phyloP scores from a whole-genome alignment of 768 basidiomycete genomes.

The Lentinula boryana region DNA sequence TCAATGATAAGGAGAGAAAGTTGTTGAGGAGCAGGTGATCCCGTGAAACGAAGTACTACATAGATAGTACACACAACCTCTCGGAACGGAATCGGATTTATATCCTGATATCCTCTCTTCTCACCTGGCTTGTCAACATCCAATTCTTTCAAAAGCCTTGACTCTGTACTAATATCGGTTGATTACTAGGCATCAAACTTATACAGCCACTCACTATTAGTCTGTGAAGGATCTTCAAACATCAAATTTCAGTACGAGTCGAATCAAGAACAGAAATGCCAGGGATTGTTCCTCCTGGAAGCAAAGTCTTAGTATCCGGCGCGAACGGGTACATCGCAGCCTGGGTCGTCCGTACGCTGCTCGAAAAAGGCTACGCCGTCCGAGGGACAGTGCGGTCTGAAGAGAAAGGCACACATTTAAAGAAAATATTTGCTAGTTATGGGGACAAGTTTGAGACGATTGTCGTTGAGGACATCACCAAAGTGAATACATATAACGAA shows the following conservation, averaged over 20 bases:
- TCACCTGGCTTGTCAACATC: neutral
- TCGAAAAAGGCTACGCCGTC: slow-evolving; percentile 58
- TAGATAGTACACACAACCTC: neutral
- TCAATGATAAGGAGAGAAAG: neutral
- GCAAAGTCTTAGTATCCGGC: slow-evolving; percentile 27
- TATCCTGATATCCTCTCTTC: neutral
- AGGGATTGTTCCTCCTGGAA: slow-evolving; percentile 1
- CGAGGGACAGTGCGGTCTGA: slow-evolving; percentile 62
- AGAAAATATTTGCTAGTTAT: slow-evolving; percentile 44
- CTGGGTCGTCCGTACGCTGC: slow-evolving; percentile 50
- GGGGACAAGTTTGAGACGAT: slow-evolving; percentile 58
- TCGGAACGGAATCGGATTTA: neutral
- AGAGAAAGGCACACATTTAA: slow-evolving; percentile 52
- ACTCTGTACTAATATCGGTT: no score
- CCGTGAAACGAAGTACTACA: no score
- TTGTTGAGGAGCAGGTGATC: no score
- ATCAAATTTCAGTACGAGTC: neutral
- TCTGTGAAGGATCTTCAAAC: neutral
- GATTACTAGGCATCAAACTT: no score
- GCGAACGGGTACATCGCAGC: slow-evolving; percentile 56
- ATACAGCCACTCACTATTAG: no score
- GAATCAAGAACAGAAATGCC: neutral
- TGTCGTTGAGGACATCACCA: slow-evolving; percentile 62
- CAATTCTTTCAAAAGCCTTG: no score
- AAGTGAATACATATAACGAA: slow-evolving; percentile 13